Conservation (phyloP, 164 flowering plant genomes). For the Magnolia changhungtana region DNA sequence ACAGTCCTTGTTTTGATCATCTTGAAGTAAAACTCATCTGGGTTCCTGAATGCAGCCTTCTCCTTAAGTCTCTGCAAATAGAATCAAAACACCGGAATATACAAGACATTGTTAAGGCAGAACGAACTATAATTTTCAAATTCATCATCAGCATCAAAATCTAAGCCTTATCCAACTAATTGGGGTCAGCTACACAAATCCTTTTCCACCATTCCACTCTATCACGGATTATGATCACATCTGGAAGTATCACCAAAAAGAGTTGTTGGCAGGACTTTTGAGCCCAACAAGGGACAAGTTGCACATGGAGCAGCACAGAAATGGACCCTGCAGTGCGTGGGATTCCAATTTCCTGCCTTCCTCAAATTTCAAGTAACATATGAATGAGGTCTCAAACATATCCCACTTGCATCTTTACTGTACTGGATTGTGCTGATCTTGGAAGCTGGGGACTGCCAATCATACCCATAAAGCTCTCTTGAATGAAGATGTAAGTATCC, state of each 20-base stretch:
- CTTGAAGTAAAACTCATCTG: conserved; percentile 86
- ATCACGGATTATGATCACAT: no score
- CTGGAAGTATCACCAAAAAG: no score
- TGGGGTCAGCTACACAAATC: no score
- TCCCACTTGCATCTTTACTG: background rate
- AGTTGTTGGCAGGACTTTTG: background rate
- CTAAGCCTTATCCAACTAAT: no score
- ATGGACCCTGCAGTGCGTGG: background rate
- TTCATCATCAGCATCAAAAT: no score
- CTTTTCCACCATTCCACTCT: no score
- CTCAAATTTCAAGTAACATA: background rate
- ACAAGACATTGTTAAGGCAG: background rate
- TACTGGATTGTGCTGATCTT: background rate
- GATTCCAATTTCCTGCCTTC: background rate
- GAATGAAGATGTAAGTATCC: background rate
- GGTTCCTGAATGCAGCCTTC: conserved; percentile 79
- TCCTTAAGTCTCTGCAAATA: conserved; percentile 65
- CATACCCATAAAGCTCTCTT: background rate
- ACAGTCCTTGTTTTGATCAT: conserved; percentile 63
- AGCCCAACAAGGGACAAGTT: background rate
- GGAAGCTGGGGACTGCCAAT: background rate
- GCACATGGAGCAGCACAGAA: background rate
- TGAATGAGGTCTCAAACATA: background rate
- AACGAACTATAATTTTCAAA: background rate
- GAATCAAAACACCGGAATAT: conserved; percentile 7